Evolutionary conservation across 208 protist genomes (phyloP).

Genomic region (Naegleria fowleri): DNA sequence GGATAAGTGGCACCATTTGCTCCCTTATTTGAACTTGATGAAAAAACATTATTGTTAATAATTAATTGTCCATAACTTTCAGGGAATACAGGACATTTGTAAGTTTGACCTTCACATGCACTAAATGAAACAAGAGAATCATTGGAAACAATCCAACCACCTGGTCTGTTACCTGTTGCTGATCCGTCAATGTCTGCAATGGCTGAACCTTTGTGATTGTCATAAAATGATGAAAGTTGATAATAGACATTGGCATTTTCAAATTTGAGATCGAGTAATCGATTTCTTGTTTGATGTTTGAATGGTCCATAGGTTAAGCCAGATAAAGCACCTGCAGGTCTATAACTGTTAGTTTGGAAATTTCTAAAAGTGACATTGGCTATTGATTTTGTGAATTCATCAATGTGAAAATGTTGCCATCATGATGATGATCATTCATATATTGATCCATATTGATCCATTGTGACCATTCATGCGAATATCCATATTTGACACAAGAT

Average conservation of each 20-base stretch:
- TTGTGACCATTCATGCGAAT: too few species aligned
- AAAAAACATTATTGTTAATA: not conserved
- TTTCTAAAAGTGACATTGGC: not conserved
- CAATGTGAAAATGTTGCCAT: too few species aligned
- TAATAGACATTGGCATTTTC: not conserved
- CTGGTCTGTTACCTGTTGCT: not conserved
- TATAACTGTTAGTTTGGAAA: not conserved
- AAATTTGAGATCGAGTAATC: not conserved
- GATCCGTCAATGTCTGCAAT: not conserved
- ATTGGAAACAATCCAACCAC: not conserved
- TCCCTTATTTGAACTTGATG: not conserved
- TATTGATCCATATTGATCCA: too few species aligned
- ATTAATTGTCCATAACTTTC: constrained; percentile 11
- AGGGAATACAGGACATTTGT: not conserved
- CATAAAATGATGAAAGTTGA: not conserved
- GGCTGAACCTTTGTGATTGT: not conserved
- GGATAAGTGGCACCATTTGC: not conserved
- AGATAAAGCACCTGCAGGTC: not conserved
- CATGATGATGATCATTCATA: too few species aligned
- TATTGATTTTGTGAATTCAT: too few species aligned
- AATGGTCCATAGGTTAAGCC: not conserved
- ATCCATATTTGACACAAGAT: too few species aligned
- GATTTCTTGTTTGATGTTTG: not conserved
- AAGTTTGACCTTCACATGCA: not conserved
- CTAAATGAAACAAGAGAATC: not conserved